phyloP scores from a whole-genome alignment of 257 asterid species.

The Nicotiana tabacum region DNA sequence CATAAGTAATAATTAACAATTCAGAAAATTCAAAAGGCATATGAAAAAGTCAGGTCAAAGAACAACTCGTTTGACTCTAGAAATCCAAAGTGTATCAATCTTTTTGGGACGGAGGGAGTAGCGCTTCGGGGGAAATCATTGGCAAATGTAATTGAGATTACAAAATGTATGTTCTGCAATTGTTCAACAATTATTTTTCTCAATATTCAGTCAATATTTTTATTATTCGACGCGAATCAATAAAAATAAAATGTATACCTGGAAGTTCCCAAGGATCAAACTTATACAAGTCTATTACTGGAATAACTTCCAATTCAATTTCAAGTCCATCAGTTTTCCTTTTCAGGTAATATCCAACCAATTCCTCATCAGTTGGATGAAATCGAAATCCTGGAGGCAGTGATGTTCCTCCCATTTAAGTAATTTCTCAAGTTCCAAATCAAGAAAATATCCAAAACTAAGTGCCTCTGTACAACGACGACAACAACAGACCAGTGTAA shows the following conservation, averaged over 20 bases:
- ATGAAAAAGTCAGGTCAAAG: too few species aligned
- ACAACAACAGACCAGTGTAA: too few species aligned
- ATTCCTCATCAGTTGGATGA: conserved; percentile 46
- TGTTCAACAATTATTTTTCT: too few species aligned
- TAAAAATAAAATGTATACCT: conserved; percentile 19
- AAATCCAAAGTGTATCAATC: too few species aligned
- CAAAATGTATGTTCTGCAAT: neutral
- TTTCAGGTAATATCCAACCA: conserved; percentile 42
- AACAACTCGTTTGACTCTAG: too few species aligned
- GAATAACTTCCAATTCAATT: conserved; percentile 48
- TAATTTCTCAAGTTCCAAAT: neutral
- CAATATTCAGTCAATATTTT: neutral
- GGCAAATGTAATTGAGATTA: too few species aligned
- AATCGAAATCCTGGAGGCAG: conserved; percentile 50
- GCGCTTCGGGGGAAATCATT: too few species aligned
- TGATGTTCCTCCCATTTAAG: conserved; percentile 34
- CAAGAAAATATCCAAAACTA: conserved; percentile 11
- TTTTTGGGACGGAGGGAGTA: too few species aligned
- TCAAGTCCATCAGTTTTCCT: conserved; percentile 49
- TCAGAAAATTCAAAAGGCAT: too few species aligned
- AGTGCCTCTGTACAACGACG: conserved; percentile 20
- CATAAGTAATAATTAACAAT: too few species aligned
- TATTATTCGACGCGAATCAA: neutral
- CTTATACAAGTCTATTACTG: conserved; percentile 39
- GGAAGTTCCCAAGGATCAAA: conserved; percentile 52